A percentile compares a stretch with the other conserved stretches of the same genome.
Evolutionary conservation across 257 asterid genomes (phyloP).

Genomic region (Lithospermum erythrorhizon): DNA sequence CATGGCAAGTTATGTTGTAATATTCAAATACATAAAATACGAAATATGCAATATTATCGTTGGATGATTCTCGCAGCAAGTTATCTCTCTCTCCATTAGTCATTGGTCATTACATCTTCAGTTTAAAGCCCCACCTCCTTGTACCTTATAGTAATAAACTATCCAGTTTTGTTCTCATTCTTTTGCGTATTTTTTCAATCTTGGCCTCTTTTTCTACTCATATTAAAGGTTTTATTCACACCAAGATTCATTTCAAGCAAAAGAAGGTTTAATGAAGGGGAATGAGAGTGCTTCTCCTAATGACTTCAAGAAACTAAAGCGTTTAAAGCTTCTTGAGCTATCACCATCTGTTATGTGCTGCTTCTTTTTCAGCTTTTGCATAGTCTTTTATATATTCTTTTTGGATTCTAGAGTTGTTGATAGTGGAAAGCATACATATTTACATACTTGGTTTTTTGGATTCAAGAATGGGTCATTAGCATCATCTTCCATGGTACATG

Average conservation of each 20-base stretch:
- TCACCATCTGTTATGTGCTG: constrained; percentile 39
- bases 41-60: too few relatives aligned
- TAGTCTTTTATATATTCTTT: constrained; percentile 36
- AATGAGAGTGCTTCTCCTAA: too few relatives aligned
- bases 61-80: too few relatives aligned
- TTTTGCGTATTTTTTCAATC: neutral
- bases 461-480: constrained; percentile 14
- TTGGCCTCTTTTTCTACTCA: too few relatives aligned
- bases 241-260: neutral
- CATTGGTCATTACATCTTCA: too few relatives aligned
- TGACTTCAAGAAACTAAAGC: constrained; percentile 41
- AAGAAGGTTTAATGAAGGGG: neutral
- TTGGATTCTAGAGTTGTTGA: constrained; percentile 46
- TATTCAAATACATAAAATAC: too few relatives aligned
- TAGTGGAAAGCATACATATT: constrained; percentile 24
- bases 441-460: constrained; percentile 25
- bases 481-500: too few relatives aligned
- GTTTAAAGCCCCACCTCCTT: neutral
- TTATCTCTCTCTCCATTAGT: too few relatives aligned
- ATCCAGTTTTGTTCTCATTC: neutral
- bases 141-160: neutral
- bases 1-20: too few relatives aligned
- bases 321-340: constrained; percentile 43
- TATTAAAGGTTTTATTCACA: too few relatives aligned
- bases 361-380: constrained; percentile 43